These are phyloP conservation scores for Suhomyces tanzawaensis DNA, from an alignment of 805 yeast genomes.

Conservation along the genomic window DNA sequence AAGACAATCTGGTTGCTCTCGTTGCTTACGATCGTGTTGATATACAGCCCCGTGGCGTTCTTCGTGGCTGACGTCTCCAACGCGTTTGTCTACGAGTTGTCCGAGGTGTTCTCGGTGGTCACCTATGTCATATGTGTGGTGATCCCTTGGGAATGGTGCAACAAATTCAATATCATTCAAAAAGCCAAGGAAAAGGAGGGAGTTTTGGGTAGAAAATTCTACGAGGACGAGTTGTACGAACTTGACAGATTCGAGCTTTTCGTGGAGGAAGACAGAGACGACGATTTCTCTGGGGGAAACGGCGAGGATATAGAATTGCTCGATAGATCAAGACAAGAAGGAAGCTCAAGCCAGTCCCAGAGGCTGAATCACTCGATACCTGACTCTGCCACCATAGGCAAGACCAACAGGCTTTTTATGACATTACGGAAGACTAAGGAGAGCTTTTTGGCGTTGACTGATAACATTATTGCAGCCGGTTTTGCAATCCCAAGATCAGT, in stretches of 20 bases:
- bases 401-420: conserved; percentile 3
- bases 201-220: conserved; percentile 69
- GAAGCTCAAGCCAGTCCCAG: background rate
- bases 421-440: conserved; percentile 26
- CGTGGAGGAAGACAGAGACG: conserved; percentile 33
- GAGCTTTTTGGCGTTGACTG: conserved; percentile 46
- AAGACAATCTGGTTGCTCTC: conserved; percentile 54
- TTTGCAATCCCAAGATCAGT: conserved; percentile 55
- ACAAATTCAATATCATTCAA: conserved; percentile 56
- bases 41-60: conserved; percentile 62
- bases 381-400: background rate
- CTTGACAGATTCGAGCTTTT: conserved; percentile 40
- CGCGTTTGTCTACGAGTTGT: conserved; percentile 69
- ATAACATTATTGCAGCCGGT: conserved; percentile 55
- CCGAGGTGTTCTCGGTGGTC: conserved; percentile 71
- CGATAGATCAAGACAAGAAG: background rate
- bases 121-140: conserved; percentile 71
- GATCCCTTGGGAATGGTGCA: conserved; percentile 85
- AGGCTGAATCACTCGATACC: background rate
- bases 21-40: conserved; percentile 50
- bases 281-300: conserved; percentile 4
- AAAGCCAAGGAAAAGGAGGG: conserved; percentile 65
- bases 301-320: background rate
- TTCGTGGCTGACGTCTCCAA: conserved; percentile 76
- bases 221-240: conserved; percentile 60